phyloP scores from a whole-genome alignment of 1,284 basidiomycete species.

The Exobasidium cylindrosporum region DNA sequence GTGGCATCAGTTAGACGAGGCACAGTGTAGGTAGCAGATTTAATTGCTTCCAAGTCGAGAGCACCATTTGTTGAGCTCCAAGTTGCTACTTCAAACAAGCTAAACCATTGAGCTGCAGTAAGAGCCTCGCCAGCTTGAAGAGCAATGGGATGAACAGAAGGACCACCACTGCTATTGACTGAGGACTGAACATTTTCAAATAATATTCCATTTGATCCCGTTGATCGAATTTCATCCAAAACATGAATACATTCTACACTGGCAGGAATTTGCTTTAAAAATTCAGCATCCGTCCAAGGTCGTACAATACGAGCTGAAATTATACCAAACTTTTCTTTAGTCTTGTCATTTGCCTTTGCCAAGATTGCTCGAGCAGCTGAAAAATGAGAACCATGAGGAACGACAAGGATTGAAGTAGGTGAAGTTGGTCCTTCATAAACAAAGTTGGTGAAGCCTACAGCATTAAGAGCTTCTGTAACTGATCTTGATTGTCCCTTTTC shows the following conservation, averaged over 20 bases:
- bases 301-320: constrained; percentile 42
- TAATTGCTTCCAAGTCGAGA: constrained; percentile 29
- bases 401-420: constrained; percentile 44
- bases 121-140: constrained; percentile 38
- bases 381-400: constrained; percentile 49
- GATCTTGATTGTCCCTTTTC: constrained; percentile 75
- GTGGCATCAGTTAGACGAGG: constrained; percentile 12
- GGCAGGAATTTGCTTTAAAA: constrained; percentile 36
- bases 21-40: constrained; percentile 23
- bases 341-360: constrained; percentile 28
- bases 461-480: constrained; percentile 18
- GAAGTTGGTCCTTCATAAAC: constrained; percentile 46
- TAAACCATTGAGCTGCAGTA: constrained; percentile 31
- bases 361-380: constrained; percentile 44
- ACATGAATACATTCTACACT: constrained; percentile 45
- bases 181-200: constrained; percentile 36
- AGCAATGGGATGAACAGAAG: constrained; percentile 28
- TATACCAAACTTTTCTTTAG: constrained; percentile 31
- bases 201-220: constrained; percentile 32
- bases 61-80: constrained; percentile 18
- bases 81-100: constrained; percentile 31
- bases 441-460: constrained; percentile 31
- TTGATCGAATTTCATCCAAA: constrained; percentile 45
- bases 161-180: background rate
- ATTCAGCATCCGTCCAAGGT: constrained; percentile 45